A percentile compares a stretch with the other conserved stretches of the same genome.
phyloP scores from a whole-genome alignment of 2,329 filamentous ascomycete genomes.

The Epichloe sibirici region DNA sequence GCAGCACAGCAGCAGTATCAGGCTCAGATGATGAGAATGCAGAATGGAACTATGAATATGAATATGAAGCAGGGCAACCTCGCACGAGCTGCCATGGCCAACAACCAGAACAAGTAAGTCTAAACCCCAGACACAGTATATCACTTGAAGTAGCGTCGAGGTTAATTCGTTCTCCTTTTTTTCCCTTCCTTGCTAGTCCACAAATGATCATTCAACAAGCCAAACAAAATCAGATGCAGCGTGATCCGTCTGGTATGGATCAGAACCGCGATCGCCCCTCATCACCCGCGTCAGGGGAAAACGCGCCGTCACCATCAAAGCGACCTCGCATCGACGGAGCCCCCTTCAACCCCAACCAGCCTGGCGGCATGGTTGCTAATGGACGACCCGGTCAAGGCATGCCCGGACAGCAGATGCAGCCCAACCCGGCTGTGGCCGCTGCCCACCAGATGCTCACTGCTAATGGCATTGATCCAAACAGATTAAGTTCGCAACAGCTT shows the following conservation, averaged over 20 bases:
- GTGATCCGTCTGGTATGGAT: slow-evolving; percentile 79
- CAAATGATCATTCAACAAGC: slow-evolving; percentile 62
- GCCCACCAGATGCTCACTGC: slow-evolving; percentile 49
- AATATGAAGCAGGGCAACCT: slow-evolving; percentile 49
- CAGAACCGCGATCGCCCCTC: slow-evolving; percentile 68
- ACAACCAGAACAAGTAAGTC: slow-evolving; percentile 60
- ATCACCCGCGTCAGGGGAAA: slow-evolving; percentile 73
- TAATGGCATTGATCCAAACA: slow-evolving; percentile 64
- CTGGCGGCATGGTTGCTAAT: slow-evolving; percentile 55
- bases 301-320: slow-evolving; percentile 86
- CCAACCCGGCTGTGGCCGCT: slow-evolving; percentile 34
- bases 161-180: neutral
- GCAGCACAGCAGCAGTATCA: slow-evolving; percentile 43
- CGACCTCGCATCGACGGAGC: slow-evolving; percentile 64
- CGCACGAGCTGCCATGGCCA: slow-evolving; percentile 65
- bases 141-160: neutral
- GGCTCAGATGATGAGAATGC: slow-evolving; percentile 57
- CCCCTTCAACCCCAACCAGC: slow-evolving; percentile 60
- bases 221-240: slow-evolving; percentile 73
- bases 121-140: neutral
- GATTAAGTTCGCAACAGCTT: slow-evolving; percentile 66
- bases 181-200: slow-evolving; percentile 32
- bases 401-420: slow-evolving; percentile 55
- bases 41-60: slow-evolving; percentile 47
- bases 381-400: slow-evolving; percentile 60